Evolutionary conservation across 331 rosid species (phyloP).

Genomic region (Erythrophleum ivorense): DNA sequence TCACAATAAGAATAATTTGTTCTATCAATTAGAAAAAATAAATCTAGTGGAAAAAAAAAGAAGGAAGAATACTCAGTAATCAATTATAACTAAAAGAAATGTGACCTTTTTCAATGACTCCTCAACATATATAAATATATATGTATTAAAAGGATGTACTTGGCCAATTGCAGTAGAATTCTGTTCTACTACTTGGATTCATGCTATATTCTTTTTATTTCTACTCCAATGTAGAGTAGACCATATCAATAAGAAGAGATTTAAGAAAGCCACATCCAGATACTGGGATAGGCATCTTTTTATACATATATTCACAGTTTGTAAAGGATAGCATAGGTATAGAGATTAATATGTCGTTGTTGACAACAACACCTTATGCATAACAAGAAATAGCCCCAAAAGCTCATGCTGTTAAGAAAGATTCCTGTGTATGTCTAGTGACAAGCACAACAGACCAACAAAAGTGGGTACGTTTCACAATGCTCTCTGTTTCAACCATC

Average conservation of each 20-base stretch:
- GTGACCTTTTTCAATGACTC: background rate
- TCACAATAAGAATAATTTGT: background rate
- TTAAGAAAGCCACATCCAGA: background rate
- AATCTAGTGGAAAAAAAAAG: too few relatives aligned
- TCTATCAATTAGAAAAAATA: background rate
- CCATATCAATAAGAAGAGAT: background rate
- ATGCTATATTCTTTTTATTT: background rate
- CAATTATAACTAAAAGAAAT: background rate
- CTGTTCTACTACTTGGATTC: background rate
- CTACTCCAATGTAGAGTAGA: background rate
- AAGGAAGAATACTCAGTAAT: background rate
- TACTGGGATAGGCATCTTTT: background rate
- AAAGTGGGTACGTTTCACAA: background rate
- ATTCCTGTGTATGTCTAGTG: background rate
- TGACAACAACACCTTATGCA: background rate
- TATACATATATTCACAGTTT: background rate
- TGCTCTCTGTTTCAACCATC: background rate
- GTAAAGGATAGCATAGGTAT: background rate
- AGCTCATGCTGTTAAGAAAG: background rate
- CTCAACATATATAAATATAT: too few relatives aligned
- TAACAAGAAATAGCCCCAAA: background rate
- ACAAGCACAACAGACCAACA: background rate
- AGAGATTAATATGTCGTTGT: background rate
- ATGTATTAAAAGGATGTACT: background rate
- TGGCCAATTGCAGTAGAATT: background rate